Conservation (phyloP, 1,284 basidiomycete species). For the Acaromyces ingoldii region DNA sequence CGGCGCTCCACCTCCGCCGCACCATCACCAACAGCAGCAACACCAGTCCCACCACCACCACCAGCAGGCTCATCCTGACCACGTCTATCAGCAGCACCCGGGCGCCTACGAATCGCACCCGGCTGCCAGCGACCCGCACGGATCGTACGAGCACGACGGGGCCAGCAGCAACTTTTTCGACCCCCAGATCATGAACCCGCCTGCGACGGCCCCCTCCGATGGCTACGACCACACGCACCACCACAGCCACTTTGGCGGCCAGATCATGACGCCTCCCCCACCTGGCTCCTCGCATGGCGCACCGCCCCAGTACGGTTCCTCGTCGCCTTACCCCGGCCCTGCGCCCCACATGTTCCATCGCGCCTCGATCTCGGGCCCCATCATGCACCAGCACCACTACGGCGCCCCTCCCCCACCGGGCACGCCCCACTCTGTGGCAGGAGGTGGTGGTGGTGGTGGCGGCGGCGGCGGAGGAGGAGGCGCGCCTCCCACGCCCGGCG, state of each 20-base stretch:
- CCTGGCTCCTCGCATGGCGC: slow-evolving; percentile 2
- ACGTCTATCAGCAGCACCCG: not conserved
- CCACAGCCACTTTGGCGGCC: not conserved
- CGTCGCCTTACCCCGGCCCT: slow-evolving; percentile 2
- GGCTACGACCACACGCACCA: not conserved
- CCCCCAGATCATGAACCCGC: slow-evolving; percentile 4
- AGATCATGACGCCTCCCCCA: slow-evolving; percentile 9
- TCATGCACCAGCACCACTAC: slow-evolving; percentile 18
- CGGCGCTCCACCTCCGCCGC: not conserved
- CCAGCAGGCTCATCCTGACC: not conserved
- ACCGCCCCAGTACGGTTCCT: not conserved
- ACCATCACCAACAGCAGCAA: not conserved
- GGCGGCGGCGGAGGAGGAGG: too few relatives aligned
- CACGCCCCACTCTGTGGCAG: slow-evolving; percentile 5
- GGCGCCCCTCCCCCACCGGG: slow-evolving; percentile 3
- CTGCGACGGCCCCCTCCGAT: not conserved
- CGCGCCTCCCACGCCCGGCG: slow-evolving; percentile 30
- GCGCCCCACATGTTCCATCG: slow-evolving; percentile 18
- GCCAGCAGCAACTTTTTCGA: slow-evolving; percentile 3
- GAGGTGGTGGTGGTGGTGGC: slow-evolving; percentile 11
- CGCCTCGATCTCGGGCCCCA: slow-evolving; percentile 32
- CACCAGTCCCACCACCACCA: not conserved
- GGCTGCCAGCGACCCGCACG: not conserved
- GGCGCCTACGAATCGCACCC: slow-evolving; percentile 1
- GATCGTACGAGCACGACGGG: not conserved